A percentile compares a stretch with the other conserved stretches of the same genome.
These are phyloP conservation scores for Aristolochia fimbriata DNA, from an alignment of 164 flowering plant genomes.

Conservation along the genomic window DNA sequence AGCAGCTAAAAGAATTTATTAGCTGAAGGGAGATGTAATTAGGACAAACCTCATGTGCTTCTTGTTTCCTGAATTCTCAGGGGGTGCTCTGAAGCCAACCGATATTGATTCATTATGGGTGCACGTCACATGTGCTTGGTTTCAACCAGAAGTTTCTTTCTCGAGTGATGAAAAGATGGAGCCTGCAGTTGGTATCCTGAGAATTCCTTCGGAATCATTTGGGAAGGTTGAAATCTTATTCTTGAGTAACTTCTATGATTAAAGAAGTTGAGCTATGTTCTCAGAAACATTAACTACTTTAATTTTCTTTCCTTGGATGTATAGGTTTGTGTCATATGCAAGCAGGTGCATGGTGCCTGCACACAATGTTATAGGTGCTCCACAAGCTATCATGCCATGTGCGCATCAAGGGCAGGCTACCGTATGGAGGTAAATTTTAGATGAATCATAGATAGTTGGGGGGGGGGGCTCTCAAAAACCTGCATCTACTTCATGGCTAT, in stretches of 20 bases:
- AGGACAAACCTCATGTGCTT: no score
- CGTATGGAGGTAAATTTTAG: conserved; percentile 68
- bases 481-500: no score
- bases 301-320: conserved; percentile 9
- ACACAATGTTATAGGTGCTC: conserved; percentile 91
- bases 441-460: no score
- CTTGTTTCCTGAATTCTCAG: conserved; percentile 23
- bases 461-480: no score
- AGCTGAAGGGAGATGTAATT: no score
- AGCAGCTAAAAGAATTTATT: no score
- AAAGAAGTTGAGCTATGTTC: neutral
- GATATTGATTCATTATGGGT: conserved; percentile 89
- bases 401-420: conserved; percentile 97
- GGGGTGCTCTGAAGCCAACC: conserved; percentile 97
- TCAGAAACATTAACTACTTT: neutral
- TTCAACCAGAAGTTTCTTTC: conserved; percentile 87
- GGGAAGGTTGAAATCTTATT: conserved; percentile 40
- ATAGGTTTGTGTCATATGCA: conserved; percentile 88
- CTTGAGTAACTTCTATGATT: neutral
- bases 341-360: conserved; percentile 97
- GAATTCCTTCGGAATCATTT: conserved; percentile 67
- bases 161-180: conserved; percentile 88
- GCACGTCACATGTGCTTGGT: conserved; percentile 99
- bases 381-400: conserved; percentile 93
- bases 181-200: conserved; percentile 89